A percentile compares a stretch with the other conserved stretches of the same genome.
Conservation (phyloP, 352 stramenopile genomes). For the Phytopythium vexans region DNA sequence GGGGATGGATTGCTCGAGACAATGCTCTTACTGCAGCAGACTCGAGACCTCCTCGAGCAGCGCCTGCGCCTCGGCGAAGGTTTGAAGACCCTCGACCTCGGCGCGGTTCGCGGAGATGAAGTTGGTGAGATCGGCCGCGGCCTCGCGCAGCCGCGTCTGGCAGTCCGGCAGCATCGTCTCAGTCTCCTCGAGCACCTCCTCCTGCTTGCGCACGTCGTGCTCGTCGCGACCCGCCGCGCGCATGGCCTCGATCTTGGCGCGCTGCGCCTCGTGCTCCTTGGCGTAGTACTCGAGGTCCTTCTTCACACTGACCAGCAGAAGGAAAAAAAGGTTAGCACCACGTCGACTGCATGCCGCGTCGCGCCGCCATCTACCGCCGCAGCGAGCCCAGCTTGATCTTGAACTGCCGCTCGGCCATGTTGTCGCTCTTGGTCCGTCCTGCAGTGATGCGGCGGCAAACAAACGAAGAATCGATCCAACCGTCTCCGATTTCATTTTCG, state of each 20-base stretch:
- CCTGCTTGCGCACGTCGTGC: constrained; percentile 77
- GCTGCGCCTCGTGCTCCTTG: constrained; percentile 63
- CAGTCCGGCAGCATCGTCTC: constrained; percentile 82
- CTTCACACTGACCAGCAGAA: constrained; percentile 43
- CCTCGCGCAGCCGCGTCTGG: constrained; percentile 60
- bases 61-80: constrained; percentile 41
- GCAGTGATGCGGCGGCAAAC: constrained; percentile 7
- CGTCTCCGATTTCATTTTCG: too few species aligned
- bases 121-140: constrained; percentile 42
- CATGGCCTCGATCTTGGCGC: constrained; percentile 63
- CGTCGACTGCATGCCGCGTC: too few species aligned
- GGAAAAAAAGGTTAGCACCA: background rate
- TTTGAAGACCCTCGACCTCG: constrained; percentile 35
- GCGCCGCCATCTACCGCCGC: constrained; percentile 31
- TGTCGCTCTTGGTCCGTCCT: constrained; percentile 1
- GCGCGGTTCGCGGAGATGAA: constrained; percentile 41
- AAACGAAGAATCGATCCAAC: background rate
- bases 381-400: constrained; percentile 85
- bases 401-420: constrained; percentile 66
- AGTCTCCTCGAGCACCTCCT: constrained; percentile 78
- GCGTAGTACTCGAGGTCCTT: constrained; percentile 83
- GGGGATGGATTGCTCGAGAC: constrained; percentile 9
- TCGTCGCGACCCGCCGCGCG: constrained; percentile 52
- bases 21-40: constrained; percentile 22
- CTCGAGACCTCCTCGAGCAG: constrained; percentile 39